A percentile compares a stretch with the other conserved stretches of the same genome.
These are phyloP conservation scores for Salix suchowensis DNA, from an alignment of 345 rosid species.

Conservation along the genomic window DNA sequence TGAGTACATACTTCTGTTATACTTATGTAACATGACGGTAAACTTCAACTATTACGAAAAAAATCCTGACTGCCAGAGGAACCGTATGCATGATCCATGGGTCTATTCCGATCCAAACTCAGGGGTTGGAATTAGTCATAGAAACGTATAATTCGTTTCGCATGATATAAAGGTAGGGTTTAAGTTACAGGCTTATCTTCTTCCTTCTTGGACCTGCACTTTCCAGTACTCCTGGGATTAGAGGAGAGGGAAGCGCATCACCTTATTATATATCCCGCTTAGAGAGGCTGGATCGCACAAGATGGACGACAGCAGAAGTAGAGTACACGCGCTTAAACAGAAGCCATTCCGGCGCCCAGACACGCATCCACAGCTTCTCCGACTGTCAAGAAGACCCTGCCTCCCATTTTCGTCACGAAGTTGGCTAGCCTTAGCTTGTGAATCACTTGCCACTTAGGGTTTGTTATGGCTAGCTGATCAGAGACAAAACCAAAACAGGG, in stretches of 20 bases:
- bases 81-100: too few species aligned
- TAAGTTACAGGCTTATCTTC: not conserved
- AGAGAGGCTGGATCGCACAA: not conserved
- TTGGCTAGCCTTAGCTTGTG: conserved; percentile 69
- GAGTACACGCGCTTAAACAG: not conserved
- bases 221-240: not conserved
- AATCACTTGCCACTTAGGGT: conserved; percentile 79
- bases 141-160: not conserved
- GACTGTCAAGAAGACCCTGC: conserved; percentile 57
- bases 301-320: not conserved
- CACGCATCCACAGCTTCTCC: conserved; percentile 69
- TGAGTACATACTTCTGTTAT: too few species aligned
- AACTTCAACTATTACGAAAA: too few species aligned
- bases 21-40: too few species aligned
- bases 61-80: too few species aligned
- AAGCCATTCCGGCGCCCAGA: conserved; percentile 16
- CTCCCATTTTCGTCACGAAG: conserved; percentile 53
- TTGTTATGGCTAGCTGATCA: conserved; percentile 59
- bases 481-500: not conserved
- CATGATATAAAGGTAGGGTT: not conserved
- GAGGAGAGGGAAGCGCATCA: not conserved
- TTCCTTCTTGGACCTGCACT: not conserved
- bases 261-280: not conserved
- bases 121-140: not conserved
- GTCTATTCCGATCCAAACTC: too few species aligned